Evolutionary conservation across 805 yeast genomes (phyloP).

Genomic region (Hanseniaspora singularis): DNA sequence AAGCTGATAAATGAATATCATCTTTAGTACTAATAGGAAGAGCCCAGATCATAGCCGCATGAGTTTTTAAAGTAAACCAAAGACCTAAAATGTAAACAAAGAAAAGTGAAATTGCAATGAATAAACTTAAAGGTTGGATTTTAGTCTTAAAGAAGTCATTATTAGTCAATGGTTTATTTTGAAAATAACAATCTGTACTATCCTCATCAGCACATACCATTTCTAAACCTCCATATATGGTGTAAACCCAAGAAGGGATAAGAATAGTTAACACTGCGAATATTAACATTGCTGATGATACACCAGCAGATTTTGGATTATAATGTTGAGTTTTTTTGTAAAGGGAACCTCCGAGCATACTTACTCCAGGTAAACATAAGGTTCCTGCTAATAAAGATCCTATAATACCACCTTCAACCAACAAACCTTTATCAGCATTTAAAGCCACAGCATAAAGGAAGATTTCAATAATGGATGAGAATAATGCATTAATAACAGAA

Average conservation of each 20-base stretch:
- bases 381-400: slow-evolving; percentile 93
- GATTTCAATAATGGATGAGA: slow-evolving; percentile 90
- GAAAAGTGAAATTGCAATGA: slow-evolving; percentile 71
- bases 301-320: slow-evolving; percentile 94
- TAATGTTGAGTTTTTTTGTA: slow-evolving; percentile 87
- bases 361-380: slow-evolving; percentile 76
- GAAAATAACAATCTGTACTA: slow-evolving; percentile 50
- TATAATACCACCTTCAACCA: slow-evolving; percentile 92
- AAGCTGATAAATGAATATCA: no score
- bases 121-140: slow-evolving; percentile 69
- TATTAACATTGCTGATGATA: slow-evolving; percentile 86
- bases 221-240: slow-evolving; percentile 79
- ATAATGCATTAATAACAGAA: slow-evolving; percentile 94
- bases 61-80: slow-evolving; percentile 87
- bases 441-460: slow-evolving; percentile 86
- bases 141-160: slow-evolving; percentile 54
- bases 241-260: slow-evolving; percentile 82
- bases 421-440: slow-evolving; percentile 66
- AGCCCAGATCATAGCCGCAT: slow-evolving; percentile 94
- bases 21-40: slow-evolving; percentile 32
- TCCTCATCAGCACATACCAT: slow-evolving; percentile 43
- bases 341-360: slow-evolving; percentile 96
- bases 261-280: slow-evolving; percentile 85
- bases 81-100: slow-evolving; percentile 79
- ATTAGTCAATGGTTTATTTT: slow-evolving; percentile 61